Evolutionary conservation across 2,329 filamentous ascomycete genomes (phyloP), one percentile per base, ranked within the genome.

Genomic region (Huntiella bhutanensis): DNA sequence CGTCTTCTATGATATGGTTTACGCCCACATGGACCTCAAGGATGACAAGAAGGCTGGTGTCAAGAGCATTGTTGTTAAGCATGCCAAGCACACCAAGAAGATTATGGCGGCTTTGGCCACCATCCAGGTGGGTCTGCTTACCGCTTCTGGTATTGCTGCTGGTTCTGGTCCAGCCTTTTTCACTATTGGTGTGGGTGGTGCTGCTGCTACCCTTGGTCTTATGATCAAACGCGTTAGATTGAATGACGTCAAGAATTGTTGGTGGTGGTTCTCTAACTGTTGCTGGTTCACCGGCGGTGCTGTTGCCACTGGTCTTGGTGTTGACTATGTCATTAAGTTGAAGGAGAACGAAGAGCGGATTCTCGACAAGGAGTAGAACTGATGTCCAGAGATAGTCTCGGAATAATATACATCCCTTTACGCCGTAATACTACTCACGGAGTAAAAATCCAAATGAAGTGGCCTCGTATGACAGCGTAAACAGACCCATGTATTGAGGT

Each of bases 1-100:
- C 0, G 71, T 92, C 19, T 63, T 92, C 35, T 93, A 92, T 59
- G 85, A 93, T 59, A 92, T 91, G 75, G 85, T 93, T 32, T 93
- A 93, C 60, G 85, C 85, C 11, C 85, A 92, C 58, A 88, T 91
- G 77, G 85, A 93, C 55, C 80, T 88, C 59, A 79, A 79, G 56
- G 84, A 93, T 54, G 85, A 93, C 57, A 76, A 69, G 51, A 86
- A 85, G 60, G 84, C 80, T 0, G 86, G 85, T 6, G 91, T 93
- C 63, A 92, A 88, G 66, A 84, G 79, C 56, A 91, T 92, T 54
- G 85, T 82, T 1, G 65, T 92, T 35, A 80, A 80, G 58, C 83
- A 92, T 54, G 79, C 82, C 51, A 68, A 72, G 4, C 71, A 86
- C 51, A 87, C 83, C 1, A 92, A 91, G 61, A 64, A 75, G 45